Conservation (phyloP, 2,329 filamentous ascomycete species). For the Penicillium sp. region DNA sequence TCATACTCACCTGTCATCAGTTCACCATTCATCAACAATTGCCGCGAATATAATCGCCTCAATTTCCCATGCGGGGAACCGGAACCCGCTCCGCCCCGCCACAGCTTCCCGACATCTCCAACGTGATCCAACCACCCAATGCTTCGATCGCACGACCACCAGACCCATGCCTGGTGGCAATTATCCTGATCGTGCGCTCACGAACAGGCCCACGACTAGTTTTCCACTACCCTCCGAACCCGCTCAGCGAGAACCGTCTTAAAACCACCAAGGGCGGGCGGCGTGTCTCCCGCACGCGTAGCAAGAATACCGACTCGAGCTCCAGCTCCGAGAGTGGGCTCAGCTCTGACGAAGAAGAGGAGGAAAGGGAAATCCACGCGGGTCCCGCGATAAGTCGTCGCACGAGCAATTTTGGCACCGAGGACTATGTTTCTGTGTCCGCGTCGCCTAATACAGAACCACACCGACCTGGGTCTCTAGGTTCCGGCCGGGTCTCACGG, state of each 20-base stretch:
- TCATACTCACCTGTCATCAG: too few relatives aligned
- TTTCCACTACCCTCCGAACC: slow-evolving; percentile 74
- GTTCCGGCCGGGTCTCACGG: slow-evolving; percentile 28
- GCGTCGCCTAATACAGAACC: slow-evolving; percentile 27
- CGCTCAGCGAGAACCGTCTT: slow-evolving; percentile 39
- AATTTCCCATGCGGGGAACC: slow-evolving; percentile 17
- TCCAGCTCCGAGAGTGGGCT: slow-evolving; percentile 36
- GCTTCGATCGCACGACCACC: slow-evolving; percentile 46
- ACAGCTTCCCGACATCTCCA: slow-evolving; percentile 14
- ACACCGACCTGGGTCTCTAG: slow-evolving; percentile 32
- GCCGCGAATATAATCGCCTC: not conserved
- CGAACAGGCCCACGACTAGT: slow-evolving; percentile 75
- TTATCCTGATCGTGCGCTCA: slow-evolving; percentile 69
- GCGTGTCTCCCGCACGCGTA: slow-evolving; percentile 32
- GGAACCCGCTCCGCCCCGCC: slow-evolving; percentile 19
- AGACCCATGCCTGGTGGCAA: slow-evolving; percentile 58
- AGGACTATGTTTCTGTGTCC: slow-evolving; percentile 26
- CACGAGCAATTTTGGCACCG: slow-evolving; percentile 33
- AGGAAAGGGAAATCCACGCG: slow-evolving; percentile 20
- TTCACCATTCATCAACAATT: too few relatives aligned
- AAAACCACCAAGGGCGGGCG: slow-evolving; percentile 32
- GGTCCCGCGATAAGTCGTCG: slow-evolving; percentile 20
- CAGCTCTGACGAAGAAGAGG: slow-evolving; percentile 40
- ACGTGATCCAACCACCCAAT: slow-evolving; percentile 28
- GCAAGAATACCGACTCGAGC: slow-evolving; percentile 37